A percentile compares a stretch with the other conserved stretches of the same genome.
Conservation (phyloP, 1,284 basidiomycete species). For the Ustilago cynodontis region DNA sequence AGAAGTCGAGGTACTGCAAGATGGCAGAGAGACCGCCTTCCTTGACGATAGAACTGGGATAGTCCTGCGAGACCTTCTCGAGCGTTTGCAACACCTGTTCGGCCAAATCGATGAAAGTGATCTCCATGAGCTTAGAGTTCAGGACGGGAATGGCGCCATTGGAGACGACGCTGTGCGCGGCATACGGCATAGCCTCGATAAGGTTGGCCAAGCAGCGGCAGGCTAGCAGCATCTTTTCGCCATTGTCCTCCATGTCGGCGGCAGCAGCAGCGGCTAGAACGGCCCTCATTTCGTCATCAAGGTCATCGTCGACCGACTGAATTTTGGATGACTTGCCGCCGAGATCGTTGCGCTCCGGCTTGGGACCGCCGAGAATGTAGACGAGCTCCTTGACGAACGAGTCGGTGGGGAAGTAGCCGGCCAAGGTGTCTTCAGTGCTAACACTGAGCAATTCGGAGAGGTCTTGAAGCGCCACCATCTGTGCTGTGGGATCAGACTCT, state of each 20-base stretch:
- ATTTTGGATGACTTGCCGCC: conserved; percentile 25
- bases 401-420: conserved; percentile 92
- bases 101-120: conserved; percentile 69
- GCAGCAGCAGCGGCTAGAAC: conserved; percentile 55
- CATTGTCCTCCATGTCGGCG: conserved; percentile 55
- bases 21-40: conserved; percentile 66
- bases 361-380: conserved; percentile 85
- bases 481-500: conserved; percentile 76
- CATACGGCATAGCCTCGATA: conserved; percentile 69
- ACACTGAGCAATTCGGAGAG: conserved; percentile 94
- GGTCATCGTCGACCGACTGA: conserved; percentile 29
- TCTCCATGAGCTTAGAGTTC: conserved; percentile 66
- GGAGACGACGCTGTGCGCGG: conserved; percentile 62
- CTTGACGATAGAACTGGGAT: conserved; percentile 64
- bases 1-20: conserved; percentile 69
- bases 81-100: conserved; percentile 69
- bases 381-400: conserved; percentile 92
- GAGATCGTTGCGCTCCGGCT: conserved; percentile 49
- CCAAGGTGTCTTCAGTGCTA: conserved; percentile 95
- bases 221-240: conserved; percentile 66
- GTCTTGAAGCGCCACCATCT: conserved; percentile 87
- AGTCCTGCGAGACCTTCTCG: conserved; percentile 66
- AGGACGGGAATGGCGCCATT: conserved; percentile 65
- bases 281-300: conserved; percentile 51
- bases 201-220: conserved; percentile 69